phyloP scores from a whole-genome alignment of 495 filamentous ascomycete species.

The Ramalina intermedia region DNA sequence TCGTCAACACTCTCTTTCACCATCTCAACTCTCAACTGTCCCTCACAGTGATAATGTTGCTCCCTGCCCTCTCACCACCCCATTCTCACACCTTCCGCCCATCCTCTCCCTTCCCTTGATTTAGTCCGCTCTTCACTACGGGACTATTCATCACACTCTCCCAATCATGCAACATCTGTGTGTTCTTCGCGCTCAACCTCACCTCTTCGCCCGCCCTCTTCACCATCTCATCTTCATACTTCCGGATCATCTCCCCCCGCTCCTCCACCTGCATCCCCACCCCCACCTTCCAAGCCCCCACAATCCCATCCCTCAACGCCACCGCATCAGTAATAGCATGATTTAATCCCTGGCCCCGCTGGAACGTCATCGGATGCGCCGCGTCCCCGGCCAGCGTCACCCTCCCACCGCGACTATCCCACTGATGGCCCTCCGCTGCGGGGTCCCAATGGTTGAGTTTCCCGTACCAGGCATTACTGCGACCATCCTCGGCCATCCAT shows the following conservation, averaged over 20 bases:
- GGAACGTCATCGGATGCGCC: constrained; percentile 32
- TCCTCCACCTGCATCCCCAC: not conserved
- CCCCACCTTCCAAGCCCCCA: not conserved
- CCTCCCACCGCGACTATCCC: constrained; percentile 27
- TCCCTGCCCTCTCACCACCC: not conserved
- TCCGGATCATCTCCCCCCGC: constrained; percentile 15
- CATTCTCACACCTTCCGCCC: not conserved
- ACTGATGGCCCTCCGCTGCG: constrained; percentile 10
- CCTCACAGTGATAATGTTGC: not conserved
- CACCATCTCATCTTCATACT: constrained; percentile 37
- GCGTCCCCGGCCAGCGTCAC: constrained; percentile 38
- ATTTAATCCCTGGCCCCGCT: constrained; percentile 40
- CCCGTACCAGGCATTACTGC: constrained; percentile 18
- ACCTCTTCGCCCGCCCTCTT: constrained; percentile 32
- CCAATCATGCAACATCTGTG: constrained; percentile 32
- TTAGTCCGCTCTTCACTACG: constrained; percentile 5
- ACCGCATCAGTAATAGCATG: constrained; percentile 29
- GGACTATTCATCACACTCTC: constrained; percentile 22
- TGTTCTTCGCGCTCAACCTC: constrained; percentile 23
- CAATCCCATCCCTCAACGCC: constrained; percentile 1
- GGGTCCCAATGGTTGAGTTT: constrained; percentile 23
- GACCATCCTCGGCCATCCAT: constrained; percentile 30
- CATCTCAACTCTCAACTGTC: too few species aligned
- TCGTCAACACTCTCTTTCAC: too few species aligned
- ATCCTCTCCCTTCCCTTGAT: not conserved